Base-by-base conservation (phyloP, 306 rosid species). In the Alnus glutinosa region DNA sequence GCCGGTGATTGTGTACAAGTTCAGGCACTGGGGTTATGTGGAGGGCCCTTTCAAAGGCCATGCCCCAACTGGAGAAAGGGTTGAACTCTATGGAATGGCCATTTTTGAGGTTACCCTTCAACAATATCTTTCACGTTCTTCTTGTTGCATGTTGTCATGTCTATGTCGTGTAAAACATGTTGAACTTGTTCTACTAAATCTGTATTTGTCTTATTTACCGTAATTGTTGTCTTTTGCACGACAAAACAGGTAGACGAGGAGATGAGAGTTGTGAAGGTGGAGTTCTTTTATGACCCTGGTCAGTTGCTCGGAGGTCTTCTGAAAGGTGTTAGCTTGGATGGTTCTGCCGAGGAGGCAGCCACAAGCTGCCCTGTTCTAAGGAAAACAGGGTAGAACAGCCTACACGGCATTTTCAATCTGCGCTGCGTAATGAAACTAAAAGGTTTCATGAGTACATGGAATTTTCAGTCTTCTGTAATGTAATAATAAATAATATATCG, bases 11-110 rank as follows among this genome's bases (percentile, higher is more conserved):
- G 85, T 84, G 8, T 92, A 77, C 86, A 92, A 92, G 69, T 92
- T 92, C 76, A 88, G 94, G 80, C 94, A 92, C 59, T 92, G 97
- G 94, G 94, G 91, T 16, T 84, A 74, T 83, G 86, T 89, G 93
- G 96, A 91, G 51, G 96, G 96, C 61, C 91, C 96, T 83, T 90
- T 86, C 92, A 88, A 90, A 73, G 90, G 84, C 46, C 89, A 83
- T 42, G 85, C 88, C 23, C 88, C 96, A 2, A 89, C 93, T 5
- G 93, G 90, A 11, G 76, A 91, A 7, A 14, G 55, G 62, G 51
- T 89, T 80, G 80, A 91, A 37, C 2, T 91, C 32, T 84, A 19
- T 79, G 93, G 96, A 15, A 89, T 89, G 51, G 82, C 83, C 44
- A 83, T 83, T 76, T 91, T 82, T 78, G 79, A 84, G 87, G 93